Evolutionary conservation across 2,329 filamentous ascomycete genomes (phyloP), one percentile per base, ranked within the genome.

Genomic region (Chrysosporium keratinophilum): DNA sequence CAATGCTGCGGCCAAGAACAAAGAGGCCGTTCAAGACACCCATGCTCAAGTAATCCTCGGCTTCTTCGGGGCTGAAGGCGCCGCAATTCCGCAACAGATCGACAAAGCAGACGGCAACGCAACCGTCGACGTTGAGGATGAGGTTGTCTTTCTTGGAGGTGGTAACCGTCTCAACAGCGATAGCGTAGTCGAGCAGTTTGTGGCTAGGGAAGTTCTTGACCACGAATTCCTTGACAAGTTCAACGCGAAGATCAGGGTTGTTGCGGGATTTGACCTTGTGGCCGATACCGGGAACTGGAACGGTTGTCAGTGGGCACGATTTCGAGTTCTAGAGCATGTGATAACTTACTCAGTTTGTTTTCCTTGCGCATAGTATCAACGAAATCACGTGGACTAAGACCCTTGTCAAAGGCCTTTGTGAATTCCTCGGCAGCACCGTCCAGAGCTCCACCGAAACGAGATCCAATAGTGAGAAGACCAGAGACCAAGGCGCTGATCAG

Each of bases 61-160:
- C 90, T 78, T 98, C 93, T 75, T 98, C 93, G 47, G 83, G 72
- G 62, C 85, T 91, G 82, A 98, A 98, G 54, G 93, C 91, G 72
- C 93, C 93, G 71, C 90, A 95, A 82, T 95, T 95, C 75, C 93
- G 88, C 75, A 98, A 79, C 60, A 98, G 79, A 69, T 98, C 93
- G 61, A 98, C 90, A 70, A 98, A 98, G 85, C 90, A 96, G 71
- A 98, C 93, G 62, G 93, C 93, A 68, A 98, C 87, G 73, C 88
- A 95, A 66, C 93, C 93, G 70, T 97, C 93, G 56, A 98, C 93
- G 80, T 98, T 98, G 67, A 98, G 84, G 66, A 98, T 98, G 64
- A 98, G 83, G 81, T 97, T 98, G 78, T 98, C 93, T 82, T 98
- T 98, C 87, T 98, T 98, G 61, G 89, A 96, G 49, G 93, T 98